Evolutionary conservation across 129 eudicot genomes (phyloP).

Genomic region (Logfia minima): DNA sequence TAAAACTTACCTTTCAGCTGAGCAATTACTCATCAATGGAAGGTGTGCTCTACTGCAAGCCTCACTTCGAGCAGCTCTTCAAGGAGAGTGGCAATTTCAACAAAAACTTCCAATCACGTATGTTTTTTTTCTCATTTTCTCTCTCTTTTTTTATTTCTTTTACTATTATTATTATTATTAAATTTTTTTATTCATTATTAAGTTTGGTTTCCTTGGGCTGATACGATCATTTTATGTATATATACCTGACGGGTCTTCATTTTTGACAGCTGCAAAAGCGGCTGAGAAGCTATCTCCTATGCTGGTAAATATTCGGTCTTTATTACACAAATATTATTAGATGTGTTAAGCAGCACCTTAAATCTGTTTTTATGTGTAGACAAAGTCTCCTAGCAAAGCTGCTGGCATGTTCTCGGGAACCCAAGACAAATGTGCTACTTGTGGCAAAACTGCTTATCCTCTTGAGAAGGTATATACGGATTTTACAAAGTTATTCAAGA

Average conservation of each 20-base stretch:
- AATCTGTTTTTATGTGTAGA: conserved; percentile 45
- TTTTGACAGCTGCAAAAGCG: conserved; percentile 71
- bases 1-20: conserved; percentile 50
- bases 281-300: conserved; percentile 76
- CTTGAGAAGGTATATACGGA: conserved; percentile 71
- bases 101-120: conserved; percentile 98
- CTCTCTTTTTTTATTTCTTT: background rate
- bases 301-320: conserved; percentile 55
- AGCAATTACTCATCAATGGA: conserved; percentile 96
- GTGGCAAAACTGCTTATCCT: conserved; percentile 97
- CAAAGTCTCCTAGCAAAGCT: conserved; percentile 99
- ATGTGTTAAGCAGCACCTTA: conserved; percentile 14
- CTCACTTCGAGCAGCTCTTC: conserved; percentile 97
- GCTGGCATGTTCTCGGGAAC: conserved; percentile 99
- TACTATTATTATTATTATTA: no score
- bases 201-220: background rate
- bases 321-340: conserved; percentile 6
- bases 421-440: conserved; percentile 92
- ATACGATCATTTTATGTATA: background rate
- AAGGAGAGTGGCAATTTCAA: conserved; percentile 91
- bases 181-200: no score
- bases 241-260: conserved; percentile 16
- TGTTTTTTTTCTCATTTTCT: conserved; percentile 13
- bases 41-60: conserved; percentile 96
- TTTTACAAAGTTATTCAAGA: conserved; percentile 4